Evolutionary conservation across 768 basidiomycete species (phyloP).

Genomic region (Amanita inopinata): DNA sequence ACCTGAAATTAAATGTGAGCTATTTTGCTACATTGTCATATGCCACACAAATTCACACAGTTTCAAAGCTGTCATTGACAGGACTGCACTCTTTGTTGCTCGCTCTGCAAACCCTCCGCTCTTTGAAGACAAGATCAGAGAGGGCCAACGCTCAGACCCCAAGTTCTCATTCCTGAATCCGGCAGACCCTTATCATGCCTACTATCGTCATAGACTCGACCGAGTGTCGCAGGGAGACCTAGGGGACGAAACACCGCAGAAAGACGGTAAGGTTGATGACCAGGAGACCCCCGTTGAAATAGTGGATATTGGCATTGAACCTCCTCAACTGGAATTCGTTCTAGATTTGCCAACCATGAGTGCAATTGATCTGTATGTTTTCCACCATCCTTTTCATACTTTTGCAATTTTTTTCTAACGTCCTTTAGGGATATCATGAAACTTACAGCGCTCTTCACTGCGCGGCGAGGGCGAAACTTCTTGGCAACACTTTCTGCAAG

Average conservation of each 20-base stretch:
- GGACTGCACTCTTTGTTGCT: slow-evolving; percentile 86
- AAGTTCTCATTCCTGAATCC: slow-evolving; percentile 99
- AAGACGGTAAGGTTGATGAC: slow-evolving; percentile 31
- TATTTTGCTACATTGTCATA: slow-evolving; percentile 17
- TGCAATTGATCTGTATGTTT: slow-evolving; percentile 80
- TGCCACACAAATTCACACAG: slow-evolving; percentile 6
- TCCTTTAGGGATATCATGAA: slow-evolving; percentile 81
- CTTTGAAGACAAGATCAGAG: slow-evolving; percentile 96
- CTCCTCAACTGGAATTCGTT: slow-evolving; percentile 74
- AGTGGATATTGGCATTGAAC: slow-evolving; percentile 64
- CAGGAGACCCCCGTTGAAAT: slow-evolving; percentile 28
- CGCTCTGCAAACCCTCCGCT: slow-evolving; percentile 88
- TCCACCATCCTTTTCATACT: slow-evolving; percentile 7
- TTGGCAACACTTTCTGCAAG: slow-evolving; percentile 74
- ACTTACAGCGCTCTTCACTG: slow-evolving; percentile 91
- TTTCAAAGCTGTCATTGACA: slow-evolving; percentile 79
- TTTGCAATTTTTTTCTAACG: background rate
- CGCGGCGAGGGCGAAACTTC: slow-evolving; percentile 81
- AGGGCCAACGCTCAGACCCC: slow-evolving; percentile 91
- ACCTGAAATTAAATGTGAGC: slow-evolving; percentile 87
- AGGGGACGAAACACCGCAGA: slow-evolving; percentile 46
- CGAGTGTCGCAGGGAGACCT: slow-evolving; percentile 69
- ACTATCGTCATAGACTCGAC: slow-evolving; percentile 90
- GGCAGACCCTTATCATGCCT: slow-evolving; percentile 95
- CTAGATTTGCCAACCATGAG: slow-evolving; percentile 83